A percentile compares a stretch with the other conserved stretches of the same genome.
These are phyloP conservation scores for Barnettozyma siamensis DNA, from an alignment of 805 yeast species.

Conservation along the genomic window DNA sequence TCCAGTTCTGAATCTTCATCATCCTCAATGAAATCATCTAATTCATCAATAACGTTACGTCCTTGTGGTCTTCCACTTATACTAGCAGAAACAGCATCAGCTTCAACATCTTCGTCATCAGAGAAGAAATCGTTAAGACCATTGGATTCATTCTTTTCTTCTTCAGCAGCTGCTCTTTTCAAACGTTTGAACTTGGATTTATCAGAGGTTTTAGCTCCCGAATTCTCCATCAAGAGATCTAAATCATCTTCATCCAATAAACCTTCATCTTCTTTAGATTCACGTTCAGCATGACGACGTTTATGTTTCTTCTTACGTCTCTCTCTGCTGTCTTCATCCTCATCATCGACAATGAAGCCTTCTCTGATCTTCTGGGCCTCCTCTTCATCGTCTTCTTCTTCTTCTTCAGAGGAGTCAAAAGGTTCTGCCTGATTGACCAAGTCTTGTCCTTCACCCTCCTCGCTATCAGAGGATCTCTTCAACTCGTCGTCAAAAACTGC, in stretches of 20 bases:
- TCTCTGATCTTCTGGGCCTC: conserved; percentile 79
- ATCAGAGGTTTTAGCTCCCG: conserved; percentile 50
- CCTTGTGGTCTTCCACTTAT: conserved; percentile 17
- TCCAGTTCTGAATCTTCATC: conserved; percentile 93
- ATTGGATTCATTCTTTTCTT: conserved; percentile 3
- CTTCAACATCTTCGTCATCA: conserved; percentile 33
- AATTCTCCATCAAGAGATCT: conserved; percentile 84
- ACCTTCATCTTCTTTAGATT: conserved; percentile 51
- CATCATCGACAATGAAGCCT: conserved; percentile 93
- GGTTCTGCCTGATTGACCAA: conserved; percentile 24
- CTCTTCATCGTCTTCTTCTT: conserved; percentile 88
- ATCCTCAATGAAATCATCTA: conserved; percentile 96
- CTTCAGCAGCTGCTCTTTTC: conserved; percentile 58
- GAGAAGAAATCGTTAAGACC: conserved; percentile 36
- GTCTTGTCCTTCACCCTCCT: conserved; percentile 39
- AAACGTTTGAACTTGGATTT: conserved; percentile 60
- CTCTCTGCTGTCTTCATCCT: conserved; percentile 49
- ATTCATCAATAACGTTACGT: conserved; percentile 59
- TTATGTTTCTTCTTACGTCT: conserved; percentile 35
- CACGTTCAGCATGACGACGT: conserved; percentile 30
- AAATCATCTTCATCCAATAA: conserved; percentile 92
- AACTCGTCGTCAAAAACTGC: conserved; percentile 18
- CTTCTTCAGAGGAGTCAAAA: conserved; percentile 82
- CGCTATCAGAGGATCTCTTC: conserved; percentile 21
- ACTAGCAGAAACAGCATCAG: conserved; percentile 29